These are phyloP conservation scores for Angomonas desouzai DNA, from an alignment of 208 protist species.

Conservation along the genomic window DNA sequence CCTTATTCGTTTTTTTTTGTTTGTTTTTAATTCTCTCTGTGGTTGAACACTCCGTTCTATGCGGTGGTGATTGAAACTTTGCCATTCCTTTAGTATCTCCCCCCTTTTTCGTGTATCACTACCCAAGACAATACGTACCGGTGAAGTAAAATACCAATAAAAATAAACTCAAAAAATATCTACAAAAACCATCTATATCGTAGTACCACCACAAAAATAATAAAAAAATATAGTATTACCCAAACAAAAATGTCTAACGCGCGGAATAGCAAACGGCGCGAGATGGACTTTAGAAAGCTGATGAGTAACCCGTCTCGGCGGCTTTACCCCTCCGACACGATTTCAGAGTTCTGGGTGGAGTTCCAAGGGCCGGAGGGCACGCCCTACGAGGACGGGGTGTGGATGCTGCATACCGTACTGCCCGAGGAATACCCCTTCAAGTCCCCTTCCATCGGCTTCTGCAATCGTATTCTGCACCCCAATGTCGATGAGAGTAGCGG, in stretches of 20 bases:
- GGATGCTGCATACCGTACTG: slow-evolving; percentile 96
- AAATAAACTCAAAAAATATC: no score
- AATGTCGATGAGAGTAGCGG: slow-evolving; percentile 98
- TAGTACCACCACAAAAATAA: no score
- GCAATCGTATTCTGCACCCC: slow-evolving; percentile 97
- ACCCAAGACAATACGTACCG: not conserved
- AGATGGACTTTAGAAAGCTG: slow-evolving; percentile 97
- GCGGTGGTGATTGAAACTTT: no score
- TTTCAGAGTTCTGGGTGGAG: slow-evolving; percentile 96
- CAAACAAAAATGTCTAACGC: not conserved
- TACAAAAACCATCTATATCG: slow-evolving; percentile 19
- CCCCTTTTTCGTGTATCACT: not conserved
- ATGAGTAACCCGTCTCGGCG: slow-evolving; percentile 93
- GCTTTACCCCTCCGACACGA: slow-evolving; percentile 89
- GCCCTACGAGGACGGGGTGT: slow-evolving; percentile 95
- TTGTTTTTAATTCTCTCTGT: no score
- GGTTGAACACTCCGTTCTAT: no score
- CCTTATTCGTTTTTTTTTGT: no score
- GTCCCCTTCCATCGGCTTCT: slow-evolving; percentile 98
- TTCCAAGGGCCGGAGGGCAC: slow-evolving; percentile 96
- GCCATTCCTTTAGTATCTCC: no score
- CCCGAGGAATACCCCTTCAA: slow-evolving; percentile 98
- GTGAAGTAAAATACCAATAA: not conserved
- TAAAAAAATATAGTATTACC: no score
- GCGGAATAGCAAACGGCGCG: slow-evolving; percentile 60